These are phyloP conservation scores for Fusarium verrucosum DNA, from an alignment of 2,329 filamentous ascomycete species.

Conservation along the genomic window DNA sequence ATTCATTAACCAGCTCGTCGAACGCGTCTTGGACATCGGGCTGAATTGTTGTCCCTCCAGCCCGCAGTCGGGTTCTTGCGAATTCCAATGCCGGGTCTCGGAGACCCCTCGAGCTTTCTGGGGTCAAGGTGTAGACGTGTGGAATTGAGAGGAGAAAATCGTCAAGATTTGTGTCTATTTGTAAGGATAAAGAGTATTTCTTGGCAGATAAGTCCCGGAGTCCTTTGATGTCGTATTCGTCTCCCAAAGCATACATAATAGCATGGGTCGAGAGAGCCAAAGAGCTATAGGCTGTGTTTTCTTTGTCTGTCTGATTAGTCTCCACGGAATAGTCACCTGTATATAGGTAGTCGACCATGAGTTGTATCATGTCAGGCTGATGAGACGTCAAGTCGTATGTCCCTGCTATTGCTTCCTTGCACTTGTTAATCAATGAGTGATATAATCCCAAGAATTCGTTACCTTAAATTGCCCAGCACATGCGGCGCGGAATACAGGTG, in stretches of 20 bases:
- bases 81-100: background rate
- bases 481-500: conserved; percentile 12
- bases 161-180: background rate
- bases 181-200: conserved; percentile 10
- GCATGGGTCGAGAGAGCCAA: background rate
- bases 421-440: background rate
- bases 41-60: background rate
- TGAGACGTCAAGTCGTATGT: conserved; percentile 16
- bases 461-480: conserved; percentile 12
- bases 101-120: background rate
- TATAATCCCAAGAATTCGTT: rapidly evolving
- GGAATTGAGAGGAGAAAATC: conserved; percentile 13
- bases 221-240: conserved; percentile 24
- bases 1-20: background rate
- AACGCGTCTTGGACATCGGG: background rate
- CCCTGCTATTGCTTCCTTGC: conserved; percentile 6
- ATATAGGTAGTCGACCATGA: conserved; percentile 33
- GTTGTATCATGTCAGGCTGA: conserved; percentile 2
- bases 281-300: rapidly evolving
- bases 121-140: conserved; percentile 2
- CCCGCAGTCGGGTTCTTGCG: background rate
- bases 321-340: conserved; percentile 2
- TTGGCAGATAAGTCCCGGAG: background rate
- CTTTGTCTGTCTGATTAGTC: rapidly evolving
- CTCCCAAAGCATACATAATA: conserved; percentile 16